phyloP scores from a whole-genome alignment of 2,329 filamentous ascomycete species.

The Aspergillus viridinutans region DNA sequence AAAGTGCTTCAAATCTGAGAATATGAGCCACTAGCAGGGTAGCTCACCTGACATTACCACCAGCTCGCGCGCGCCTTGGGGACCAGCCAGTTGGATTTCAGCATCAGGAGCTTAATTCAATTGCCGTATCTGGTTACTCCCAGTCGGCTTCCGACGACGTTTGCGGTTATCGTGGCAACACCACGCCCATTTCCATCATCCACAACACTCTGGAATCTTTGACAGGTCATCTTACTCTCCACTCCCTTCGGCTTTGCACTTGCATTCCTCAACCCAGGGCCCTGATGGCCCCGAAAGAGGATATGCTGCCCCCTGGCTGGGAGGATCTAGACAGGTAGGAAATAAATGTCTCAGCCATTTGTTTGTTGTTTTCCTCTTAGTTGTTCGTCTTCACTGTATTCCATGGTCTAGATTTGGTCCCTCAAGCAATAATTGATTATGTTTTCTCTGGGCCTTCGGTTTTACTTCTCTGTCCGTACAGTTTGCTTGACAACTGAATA shows the following conservation, averaged over 20 bases:
- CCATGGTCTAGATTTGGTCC: not conserved
- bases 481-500: conserved; percentile 10
- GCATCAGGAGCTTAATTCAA: conserved; percentile 14
- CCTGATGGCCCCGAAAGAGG: conserved; percentile 39
- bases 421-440: not conserved
- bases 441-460: not conserved
- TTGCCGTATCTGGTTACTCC: conserved; percentile 13
- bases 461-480: not conserved
- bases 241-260: conserved; percentile 9
- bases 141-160: conserved; percentile 12
- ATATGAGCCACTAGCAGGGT: not conserved
- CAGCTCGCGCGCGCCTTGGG: not conserved
- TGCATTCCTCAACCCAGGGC: conserved; percentile 33
- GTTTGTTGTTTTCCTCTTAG: conserved; percentile 12
- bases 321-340: conserved; percentile 39
- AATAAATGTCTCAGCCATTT: conserved; percentile 15
- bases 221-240: not conserved
- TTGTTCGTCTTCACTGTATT: conserved; percentile 28
- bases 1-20: not conserved
- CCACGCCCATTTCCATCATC: conserved; percentile 4
- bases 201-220: not conserved
- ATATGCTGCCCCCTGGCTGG: conserved; percentile 39
- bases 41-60: not conserved
- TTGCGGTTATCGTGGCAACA: conserved; percentile 5
- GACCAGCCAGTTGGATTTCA: not conserved